A percentile compares a stretch with the other conserved stretches of the same genome.
phyloP scores from a whole-genome alignment of 2,329 filamentous ascomycete genomes.

The Alternaria sp. region DNA sequence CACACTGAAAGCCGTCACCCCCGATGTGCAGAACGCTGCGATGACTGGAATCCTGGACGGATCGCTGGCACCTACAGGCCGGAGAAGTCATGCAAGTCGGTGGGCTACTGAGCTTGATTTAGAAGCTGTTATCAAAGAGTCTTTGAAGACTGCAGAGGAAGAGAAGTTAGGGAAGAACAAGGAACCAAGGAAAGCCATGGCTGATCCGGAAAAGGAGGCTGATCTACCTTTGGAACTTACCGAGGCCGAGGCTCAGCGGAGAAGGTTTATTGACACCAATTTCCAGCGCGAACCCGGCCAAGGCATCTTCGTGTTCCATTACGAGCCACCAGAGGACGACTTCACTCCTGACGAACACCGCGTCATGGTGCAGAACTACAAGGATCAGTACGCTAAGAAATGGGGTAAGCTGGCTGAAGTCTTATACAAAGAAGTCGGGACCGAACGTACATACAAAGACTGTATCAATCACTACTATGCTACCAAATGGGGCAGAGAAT shows the following conservation, averaged over 20 bases:
- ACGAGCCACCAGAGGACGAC: constrained; percentile 75
- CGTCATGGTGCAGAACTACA: constrained; percentile 76
- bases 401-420: constrained; percentile 79
- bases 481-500: constrained; percentile 76
- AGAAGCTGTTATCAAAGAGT: constrained; percentile 75
- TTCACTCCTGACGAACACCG: constrained; percentile 76
- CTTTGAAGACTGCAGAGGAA: constrained; percentile 71
- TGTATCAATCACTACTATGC: constrained; percentile 89
- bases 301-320: constrained; percentile 74
- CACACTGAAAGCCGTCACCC: constrained; percentile 50
- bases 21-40: constrained; percentile 54
- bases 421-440: constrained; percentile 57
- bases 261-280: constrained; percentile 70
- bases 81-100: constrained; percentile 42
- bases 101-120: constrained; percentile 73
- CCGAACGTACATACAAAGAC: constrained; percentile 74
- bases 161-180: constrained; percentile 73
- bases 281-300: constrained; percentile 71
- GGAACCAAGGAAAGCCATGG: constrained; percentile 70
- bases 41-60: constrained; percentile 40
- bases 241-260: constrained; percentile 65
- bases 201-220: constrained; percentile 79
- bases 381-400: constrained; percentile 77
- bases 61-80: constrained; percentile 37
- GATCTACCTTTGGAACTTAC: constrained; percentile 74